Evolutionary conservation across 1,139 yeast genomes (phyloP).

Genomic region (Saccharomyces pastorianus): DNA sequence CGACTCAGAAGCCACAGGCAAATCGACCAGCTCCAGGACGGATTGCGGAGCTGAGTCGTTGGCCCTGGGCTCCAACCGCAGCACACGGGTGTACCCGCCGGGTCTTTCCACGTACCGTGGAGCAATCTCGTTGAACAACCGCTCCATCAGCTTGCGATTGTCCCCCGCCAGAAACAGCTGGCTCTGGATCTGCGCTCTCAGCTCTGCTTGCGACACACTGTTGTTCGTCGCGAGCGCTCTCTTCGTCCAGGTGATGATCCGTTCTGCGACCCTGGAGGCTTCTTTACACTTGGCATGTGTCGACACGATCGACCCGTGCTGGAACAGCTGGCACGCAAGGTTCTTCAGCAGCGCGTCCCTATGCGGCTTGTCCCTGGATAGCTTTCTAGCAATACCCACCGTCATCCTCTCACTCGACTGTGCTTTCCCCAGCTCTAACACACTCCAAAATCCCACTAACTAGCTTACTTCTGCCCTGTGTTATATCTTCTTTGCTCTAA

Average conservation of each 20-base stretch:
- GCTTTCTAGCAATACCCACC: conserved; percentile 25
- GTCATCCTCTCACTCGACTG: conserved; percentile 19
- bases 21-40: conserved; percentile 79
- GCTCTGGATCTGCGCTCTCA: conserved; percentile 22
- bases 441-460: no score
- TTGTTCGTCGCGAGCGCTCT: conserved; percentile 8
- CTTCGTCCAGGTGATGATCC: conserved; percentile 44
- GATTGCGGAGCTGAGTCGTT: conserved; percentile 93
- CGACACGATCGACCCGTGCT: conserved; percentile 60
- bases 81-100: conserved; percentile 82
- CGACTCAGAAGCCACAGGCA: conserved; percentile 32
- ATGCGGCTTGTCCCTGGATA: conserved; percentile 40
- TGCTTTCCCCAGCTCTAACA: background rate
- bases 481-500: background rate
- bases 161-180: conserved; percentile 26
- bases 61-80: conserved; percentile 75
- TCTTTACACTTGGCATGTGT: conserved; percentile 68
- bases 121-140: conserved; percentile 56
- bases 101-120: conserved; percentile 54
- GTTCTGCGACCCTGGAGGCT: conserved; percentile 50
- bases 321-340: conserved; percentile 56
- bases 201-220: conserved; percentile 5
- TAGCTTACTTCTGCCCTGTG: no score
- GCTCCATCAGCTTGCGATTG: conserved; percentile 34
- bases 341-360: conserved; percentile 50